phyloP scores from a whole-genome alignment of 2,329 filamentous ascomycete genomes.

The Microdochium paspali region DNA sequence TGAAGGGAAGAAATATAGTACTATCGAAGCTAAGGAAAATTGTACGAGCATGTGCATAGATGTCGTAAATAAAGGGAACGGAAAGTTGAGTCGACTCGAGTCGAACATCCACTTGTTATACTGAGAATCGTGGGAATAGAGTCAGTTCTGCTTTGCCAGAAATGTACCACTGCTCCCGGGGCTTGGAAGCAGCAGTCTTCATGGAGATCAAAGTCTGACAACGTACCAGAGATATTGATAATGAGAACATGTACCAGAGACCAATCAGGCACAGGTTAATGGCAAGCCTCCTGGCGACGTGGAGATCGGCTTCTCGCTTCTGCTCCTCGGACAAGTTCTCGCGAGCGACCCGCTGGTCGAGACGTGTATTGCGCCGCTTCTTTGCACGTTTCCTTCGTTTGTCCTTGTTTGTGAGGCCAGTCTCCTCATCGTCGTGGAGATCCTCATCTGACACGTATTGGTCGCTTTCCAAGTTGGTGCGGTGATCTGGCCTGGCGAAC shows the following conservation, averaged over 20 bases:
- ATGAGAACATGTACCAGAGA: constrained; percentile 84
- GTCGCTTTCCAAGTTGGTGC: constrained; percentile 5
- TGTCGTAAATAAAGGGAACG: constrained; percentile 91
- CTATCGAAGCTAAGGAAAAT: constrained; percentile 66
- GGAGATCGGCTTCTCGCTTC: constrained; percentile 66
- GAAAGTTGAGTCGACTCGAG: constrained; percentile 74
- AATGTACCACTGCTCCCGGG: not conserved
- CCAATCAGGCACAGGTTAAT: constrained; percentile 76
- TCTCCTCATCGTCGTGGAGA: constrained; percentile 79
- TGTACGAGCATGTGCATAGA: constrained; percentile 94
- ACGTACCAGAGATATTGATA: constrained; percentile 83
- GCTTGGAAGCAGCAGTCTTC: too few relatives aligned
- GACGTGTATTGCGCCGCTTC: constrained; percentile 55
- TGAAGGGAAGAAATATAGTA: constrained; percentile 75
- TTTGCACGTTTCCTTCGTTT: constrained; percentile 57
- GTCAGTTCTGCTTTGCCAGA: constrained; percentile 8
- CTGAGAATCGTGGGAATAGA: constrained; percentile 29
- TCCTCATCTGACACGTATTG: constrained; percentile 60
- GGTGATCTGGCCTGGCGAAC: not conserved
- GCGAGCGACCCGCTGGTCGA: constrained; percentile 61
- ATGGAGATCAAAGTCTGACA: not conserved
- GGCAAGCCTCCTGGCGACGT: constrained; percentile 57
- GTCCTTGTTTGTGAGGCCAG: constrained; percentile 69
- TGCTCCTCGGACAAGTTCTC: constrained; percentile 60
- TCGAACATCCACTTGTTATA: constrained; percentile 99